Evolutionary conservation across 2,329 filamentous ascomycete genomes (phyloP).

Genomic region (Cryphonectria naterciae): DNA sequence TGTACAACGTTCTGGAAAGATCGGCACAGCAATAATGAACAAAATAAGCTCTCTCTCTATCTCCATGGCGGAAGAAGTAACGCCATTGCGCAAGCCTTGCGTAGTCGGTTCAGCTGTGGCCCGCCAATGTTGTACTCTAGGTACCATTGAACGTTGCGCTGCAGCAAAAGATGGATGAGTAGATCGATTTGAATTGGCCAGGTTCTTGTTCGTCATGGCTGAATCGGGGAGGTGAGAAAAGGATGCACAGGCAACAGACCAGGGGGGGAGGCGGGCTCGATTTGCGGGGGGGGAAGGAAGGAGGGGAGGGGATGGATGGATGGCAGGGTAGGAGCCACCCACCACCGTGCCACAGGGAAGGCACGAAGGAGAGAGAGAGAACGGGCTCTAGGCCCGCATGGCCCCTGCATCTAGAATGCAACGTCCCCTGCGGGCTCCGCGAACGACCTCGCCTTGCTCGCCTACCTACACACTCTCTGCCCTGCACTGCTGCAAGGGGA

Average conservation of each 20-base stretch:
- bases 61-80: background rate
- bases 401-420: background rate
- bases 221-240: conserved; percentile 20
- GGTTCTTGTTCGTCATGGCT: background rate
- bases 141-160: background rate
- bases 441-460: background rate
- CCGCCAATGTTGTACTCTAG: background rate
- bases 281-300: background rate
- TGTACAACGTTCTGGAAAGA: conserved; percentile 3
- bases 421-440: background rate
- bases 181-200: background rate
- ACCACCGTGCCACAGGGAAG: background rate
- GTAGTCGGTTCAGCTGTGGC: background rate
- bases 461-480: background rate
- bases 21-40: conserved; percentile 1
- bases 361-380: no score
- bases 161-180: background rate
- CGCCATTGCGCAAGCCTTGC: background rate
- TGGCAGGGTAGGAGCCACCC: background rate
- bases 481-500: background rate
- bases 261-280: background rate
- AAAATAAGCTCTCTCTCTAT: background rate
- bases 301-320: background rate
- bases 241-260: background rate
- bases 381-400: background rate